phyloP scores from a whole-genome alignment of 2,329 filamentous ascomycete species.

The Cordyceps fumosorosea region DNA sequence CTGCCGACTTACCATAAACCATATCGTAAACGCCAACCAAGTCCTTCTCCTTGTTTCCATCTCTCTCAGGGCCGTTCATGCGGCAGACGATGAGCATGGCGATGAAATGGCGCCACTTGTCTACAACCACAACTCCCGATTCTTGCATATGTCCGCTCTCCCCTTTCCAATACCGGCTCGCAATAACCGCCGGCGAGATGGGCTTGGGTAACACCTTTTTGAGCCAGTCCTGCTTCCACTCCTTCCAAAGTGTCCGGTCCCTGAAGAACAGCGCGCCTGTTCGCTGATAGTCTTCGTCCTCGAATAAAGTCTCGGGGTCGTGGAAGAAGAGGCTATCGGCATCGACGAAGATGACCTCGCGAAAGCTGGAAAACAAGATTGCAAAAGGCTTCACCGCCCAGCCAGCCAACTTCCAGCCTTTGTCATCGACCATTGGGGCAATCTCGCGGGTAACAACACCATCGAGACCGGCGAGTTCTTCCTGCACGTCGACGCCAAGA shows the following conservation, averaged over 20 bases:
- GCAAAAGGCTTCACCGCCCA: conserved; percentile 2
- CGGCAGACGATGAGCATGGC: conserved; percentile 5
- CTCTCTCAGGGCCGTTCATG: conserved; percentile 7
- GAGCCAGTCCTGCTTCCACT: conserved; percentile 7
- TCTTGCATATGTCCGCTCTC: conserved; percentile 7
- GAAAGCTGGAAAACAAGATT: conserved; percentile 3
- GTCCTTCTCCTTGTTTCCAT: background rate
- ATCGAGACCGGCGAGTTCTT: background rate
- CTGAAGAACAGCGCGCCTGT: conserved; percentile 5
- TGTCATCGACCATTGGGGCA: conserved; percentile 3
- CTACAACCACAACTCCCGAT: conserved; percentile 2
- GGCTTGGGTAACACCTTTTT: background rate
- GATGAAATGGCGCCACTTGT: conserved; percentile 8
- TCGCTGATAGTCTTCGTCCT: background rate
- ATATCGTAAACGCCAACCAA: conserved; percentile 2
- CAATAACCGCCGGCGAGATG: background rate
- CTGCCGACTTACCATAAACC: conserved; percentile 3
- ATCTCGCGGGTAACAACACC: background rate
- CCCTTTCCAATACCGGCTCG: background rate
- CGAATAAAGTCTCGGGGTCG: background rate
- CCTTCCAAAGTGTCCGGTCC: background rate
- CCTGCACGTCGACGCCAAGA: background rate
- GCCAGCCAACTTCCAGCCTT: conserved; percentile 1
- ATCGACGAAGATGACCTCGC: conserved; percentile 5
- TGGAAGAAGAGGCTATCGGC: conserved; percentile 5